Conservation (phyloP, 2,329 filamentous ascomycete species). For the Alternaria atra region DNA sequence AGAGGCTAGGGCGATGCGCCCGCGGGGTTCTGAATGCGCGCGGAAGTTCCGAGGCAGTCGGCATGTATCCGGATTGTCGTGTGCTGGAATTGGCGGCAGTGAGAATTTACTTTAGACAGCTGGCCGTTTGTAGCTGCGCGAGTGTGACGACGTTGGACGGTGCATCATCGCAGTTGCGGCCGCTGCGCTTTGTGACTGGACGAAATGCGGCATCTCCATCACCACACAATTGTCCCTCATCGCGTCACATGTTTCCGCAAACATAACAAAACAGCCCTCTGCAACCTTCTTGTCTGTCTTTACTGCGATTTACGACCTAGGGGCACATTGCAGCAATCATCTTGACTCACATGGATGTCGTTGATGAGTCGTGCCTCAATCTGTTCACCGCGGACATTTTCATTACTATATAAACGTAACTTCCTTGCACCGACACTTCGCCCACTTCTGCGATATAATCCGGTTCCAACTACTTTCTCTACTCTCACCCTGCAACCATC, state of each 20-base stretch:
- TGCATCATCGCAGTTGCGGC: slow-evolving; percentile 35
- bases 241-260: slow-evolving; percentile 3
- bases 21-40: slow-evolving; percentile 42
- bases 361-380: slow-evolving; percentile 42
- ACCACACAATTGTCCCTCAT: slow-evolving; percentile 19
- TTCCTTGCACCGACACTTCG: slow-evolving; percentile 14
- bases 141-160: slow-evolving; percentile 32
- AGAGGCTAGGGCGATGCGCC: slow-evolving; percentile 50
- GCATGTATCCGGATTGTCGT: slow-evolving; percentile 44
- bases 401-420: slow-evolving; percentile 33
- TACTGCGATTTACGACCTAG: neutral
- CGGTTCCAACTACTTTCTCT: neutral
- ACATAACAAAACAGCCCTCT: neutral
- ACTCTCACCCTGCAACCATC: slow-evolving; percentile 15
- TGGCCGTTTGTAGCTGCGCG: slow-evolving; percentile 20
- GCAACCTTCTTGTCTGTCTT: slow-evolving; percentile 7
- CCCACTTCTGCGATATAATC: neutral
- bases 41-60: slow-evolving; percentile 36
- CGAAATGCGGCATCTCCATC: slow-evolving; percentile 40
- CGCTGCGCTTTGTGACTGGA: slow-evolving; percentile 46
- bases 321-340: neutral
- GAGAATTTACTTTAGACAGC: slow-evolving; percentile 11
- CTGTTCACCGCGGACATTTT: slow-evolving; percentile 39
- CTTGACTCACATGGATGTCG: slow-evolving; percentile 41
- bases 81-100: slow-evolving; percentile 8